phyloP scores from a whole-genome alignment of 129 eudicot genomes.

The Mikania micrantha region DNA sequence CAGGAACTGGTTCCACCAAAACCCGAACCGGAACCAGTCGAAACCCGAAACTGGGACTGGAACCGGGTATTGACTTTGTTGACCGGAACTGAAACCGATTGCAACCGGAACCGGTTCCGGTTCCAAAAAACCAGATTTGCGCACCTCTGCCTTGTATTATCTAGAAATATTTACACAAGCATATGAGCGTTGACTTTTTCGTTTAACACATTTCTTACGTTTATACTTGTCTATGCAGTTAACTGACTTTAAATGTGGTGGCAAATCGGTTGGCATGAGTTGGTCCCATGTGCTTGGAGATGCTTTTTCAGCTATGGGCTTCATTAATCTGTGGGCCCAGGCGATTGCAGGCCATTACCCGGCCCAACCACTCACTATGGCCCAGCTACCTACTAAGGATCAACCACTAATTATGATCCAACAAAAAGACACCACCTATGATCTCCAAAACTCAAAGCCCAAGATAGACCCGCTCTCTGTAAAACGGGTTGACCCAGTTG shows the following conservation, averaged over 20 bases:
- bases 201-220: not conserved
- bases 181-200: not conserved
- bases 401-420: slow-evolving; percentile 14
- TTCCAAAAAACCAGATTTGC: too few species aligned
- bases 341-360: slow-evolving; percentile 24
- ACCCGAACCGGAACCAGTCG: too few species aligned
- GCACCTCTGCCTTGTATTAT: not conserved
- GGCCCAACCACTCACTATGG: slow-evolving; percentile 22
- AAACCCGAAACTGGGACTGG: too few species aligned
- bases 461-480: slow-evolving; percentile 30
- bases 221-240: slow-evolving; percentile 24
- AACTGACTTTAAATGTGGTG: slow-evolving; percentile 69
- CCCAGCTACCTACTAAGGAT: slow-evolving; percentile 27
- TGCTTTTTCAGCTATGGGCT: slow-evolving; percentile 41
- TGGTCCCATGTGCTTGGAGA: slow-evolving; percentile 83
- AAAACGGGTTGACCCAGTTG: slow-evolving; percentile 62
- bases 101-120: too few species aligned
- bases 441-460: not conserved
- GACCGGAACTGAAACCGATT: too few species aligned
- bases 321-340: slow-evolving; percentile 39
- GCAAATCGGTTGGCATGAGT: slow-evolving; percentile 57
- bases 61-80: too few species aligned
- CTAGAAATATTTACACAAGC: not conserved
- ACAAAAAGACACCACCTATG: not conserved
- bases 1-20: too few species aligned